These are phyloP conservation scores for Batkoa obscura DNA, from an alignment of 371 early-diverging fungal genomes.

Conservation along the genomic window DNA sequence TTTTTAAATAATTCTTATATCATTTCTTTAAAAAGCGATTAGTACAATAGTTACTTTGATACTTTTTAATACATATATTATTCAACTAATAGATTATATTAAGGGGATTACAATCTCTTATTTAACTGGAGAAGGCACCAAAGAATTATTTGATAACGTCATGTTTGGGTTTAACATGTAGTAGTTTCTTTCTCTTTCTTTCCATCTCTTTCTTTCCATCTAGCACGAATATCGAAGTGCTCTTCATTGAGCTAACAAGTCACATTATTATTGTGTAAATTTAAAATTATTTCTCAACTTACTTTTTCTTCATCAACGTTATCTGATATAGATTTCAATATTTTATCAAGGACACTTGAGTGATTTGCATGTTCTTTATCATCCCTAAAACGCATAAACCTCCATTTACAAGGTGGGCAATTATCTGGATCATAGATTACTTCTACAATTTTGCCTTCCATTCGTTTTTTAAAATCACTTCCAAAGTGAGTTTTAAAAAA, in stretches of 20 bases:
- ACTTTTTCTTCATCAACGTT: constrained; percentile 49
- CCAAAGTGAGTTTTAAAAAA: constrained; percentile 6
- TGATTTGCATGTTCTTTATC: constrained; percentile 78
- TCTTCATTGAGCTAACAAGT: background rate
- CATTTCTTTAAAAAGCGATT: too few species aligned
- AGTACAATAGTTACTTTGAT: too few species aligned
- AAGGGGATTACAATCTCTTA: too few species aligned
- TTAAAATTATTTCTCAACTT: background rate
- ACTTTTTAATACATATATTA: too few species aligned
- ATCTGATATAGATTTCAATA: constrained; percentile 56
- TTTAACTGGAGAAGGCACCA: too few species aligned
- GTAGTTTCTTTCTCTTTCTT: too few species aligned
- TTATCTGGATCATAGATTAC: constrained; percentile 32
- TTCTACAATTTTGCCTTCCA: constrained; percentile 50
- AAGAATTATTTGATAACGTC: too few species aligned
- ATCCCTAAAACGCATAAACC: constrained; percentile 64
- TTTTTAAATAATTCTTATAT: too few species aligned
- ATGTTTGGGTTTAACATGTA: too few species aligned
- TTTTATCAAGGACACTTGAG: constrained; percentile 37
- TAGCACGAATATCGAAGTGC: background rate
- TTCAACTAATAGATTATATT: too few species aligned
- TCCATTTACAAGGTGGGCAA: constrained; percentile 35
- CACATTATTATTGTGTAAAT: background rate
- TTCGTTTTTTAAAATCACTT: constrained; percentile 12
- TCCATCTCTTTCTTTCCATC: background rate